These are phyloP conservation scores for Clathrus columnatus DNA, from an alignment of 768 basidiomycete species.

Conservation along the genomic window DNA sequence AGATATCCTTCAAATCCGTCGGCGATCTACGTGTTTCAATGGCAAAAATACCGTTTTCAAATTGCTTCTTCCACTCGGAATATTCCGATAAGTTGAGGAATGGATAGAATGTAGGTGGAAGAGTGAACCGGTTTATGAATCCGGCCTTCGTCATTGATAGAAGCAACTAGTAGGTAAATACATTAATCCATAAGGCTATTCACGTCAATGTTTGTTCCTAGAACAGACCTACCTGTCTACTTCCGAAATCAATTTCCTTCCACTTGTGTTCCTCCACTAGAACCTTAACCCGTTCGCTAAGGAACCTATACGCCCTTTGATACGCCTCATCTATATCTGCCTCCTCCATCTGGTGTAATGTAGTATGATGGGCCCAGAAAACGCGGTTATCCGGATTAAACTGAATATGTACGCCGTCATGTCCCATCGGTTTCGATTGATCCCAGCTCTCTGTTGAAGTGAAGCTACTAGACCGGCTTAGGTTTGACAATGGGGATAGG, in stretches of 20 bases:
- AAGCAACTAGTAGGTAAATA: not conserved
- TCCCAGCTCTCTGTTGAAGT: not conserved
- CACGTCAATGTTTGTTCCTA: not conserved
- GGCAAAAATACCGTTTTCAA: conserved; percentile 3
- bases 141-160: conserved; percentile 1
- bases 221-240: not conserved
- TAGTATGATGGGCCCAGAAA: conserved; percentile 3
- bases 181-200: not conserved
- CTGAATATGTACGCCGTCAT: not conserved
- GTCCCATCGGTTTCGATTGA: not conserved
- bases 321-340: not conserved
- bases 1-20: not conserved
- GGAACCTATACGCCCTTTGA: conserved; percentile 6
- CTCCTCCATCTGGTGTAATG: not conserved
- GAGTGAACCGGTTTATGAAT: not conserved
- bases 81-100: conserved; percentile 1
- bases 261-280: conserved; percentile 6
- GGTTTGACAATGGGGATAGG: not conserved
- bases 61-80: conserved; percentile 4
- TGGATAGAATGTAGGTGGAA: not conserved
- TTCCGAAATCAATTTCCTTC: conserved; percentile 6
- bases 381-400: conserved; percentile 5
- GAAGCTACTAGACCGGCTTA: not conserved
- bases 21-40: not conserved
- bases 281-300: conserved; percentile 1